Evolutionary conservation across 2,329 filamentous ascomycete species (phyloP).

Genomic region (Clonostachys sp.): DNA sequence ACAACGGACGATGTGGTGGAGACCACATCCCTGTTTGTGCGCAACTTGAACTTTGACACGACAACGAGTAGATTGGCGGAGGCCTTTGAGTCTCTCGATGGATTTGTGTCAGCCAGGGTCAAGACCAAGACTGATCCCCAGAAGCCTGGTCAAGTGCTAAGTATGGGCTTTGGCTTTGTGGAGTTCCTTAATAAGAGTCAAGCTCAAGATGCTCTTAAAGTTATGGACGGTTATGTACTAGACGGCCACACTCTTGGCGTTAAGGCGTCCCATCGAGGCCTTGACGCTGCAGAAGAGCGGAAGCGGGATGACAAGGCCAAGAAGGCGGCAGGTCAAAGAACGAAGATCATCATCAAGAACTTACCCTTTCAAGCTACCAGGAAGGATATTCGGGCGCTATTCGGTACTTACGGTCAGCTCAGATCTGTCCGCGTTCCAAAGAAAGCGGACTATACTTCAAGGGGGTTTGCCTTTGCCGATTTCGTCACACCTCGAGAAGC

Average conservation of each 20-base stretch:
- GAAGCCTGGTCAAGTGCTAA: constrained; percentile 78
- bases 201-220: constrained; percentile 72
- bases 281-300: constrained; percentile 83
- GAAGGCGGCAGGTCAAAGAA: constrained; percentile 70
- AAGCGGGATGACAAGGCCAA: constrained; percentile 78
- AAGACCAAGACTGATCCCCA: constrained; percentile 95
- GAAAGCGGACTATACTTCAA: constrained; percentile 84
- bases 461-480: constrained; percentile 95
- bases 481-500: constrained; percentile 91
- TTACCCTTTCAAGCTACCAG: constrained; percentile 92
- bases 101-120: constrained; percentile 83
- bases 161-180: constrained; percentile 96
- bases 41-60: constrained; percentile 90
- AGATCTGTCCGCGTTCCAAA: constrained; percentile 90
- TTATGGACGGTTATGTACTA: constrained; percentile 87
- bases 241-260: constrained; percentile 83
- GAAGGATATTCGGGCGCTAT: constrained; percentile 82
- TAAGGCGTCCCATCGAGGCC: constrained; percentile 79
- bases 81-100: constrained; percentile 75
- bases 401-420: constrained; percentile 87
- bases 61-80: constrained; percentile 72
- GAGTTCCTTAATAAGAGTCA: constrained; percentile 78
- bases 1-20: constrained; percentile 50
- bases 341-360: constrained; percentile 98
- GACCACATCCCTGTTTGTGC: constrained; percentile 81